A percentile compares a stretch with the other conserved stretches of the same genome.
Evolutionary conservation across 495 filamentous ascomycete species (phyloP).

Genomic region (Lasiosphaeris hirsuta): DNA sequence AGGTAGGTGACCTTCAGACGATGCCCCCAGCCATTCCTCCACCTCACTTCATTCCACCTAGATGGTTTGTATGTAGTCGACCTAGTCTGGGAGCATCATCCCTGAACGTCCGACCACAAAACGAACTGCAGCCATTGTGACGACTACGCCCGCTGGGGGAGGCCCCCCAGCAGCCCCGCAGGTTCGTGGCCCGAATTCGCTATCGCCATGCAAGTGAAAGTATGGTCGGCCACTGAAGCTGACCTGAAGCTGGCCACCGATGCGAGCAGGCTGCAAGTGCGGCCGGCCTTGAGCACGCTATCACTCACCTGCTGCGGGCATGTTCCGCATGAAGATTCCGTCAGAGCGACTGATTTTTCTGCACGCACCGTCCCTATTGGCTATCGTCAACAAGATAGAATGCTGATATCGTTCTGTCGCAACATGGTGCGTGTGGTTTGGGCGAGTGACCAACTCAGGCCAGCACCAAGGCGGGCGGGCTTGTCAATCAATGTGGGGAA

Average conservation of each 20-base stretch:
- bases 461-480: neutral
- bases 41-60: neutral
- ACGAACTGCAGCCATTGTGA: no score
- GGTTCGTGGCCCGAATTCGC: neutral
- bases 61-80: no score
- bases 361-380: constrained; percentile 1
- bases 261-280: neutral
- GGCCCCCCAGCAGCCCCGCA: constrained; percentile 4
- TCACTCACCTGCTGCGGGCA: constrained; percentile 3
- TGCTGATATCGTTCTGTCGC: neutral
- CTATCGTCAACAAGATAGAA: neutral
- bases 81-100: no score
- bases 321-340: constrained; percentile 11
- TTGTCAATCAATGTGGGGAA: constrained; percentile 6
- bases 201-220: neutral
- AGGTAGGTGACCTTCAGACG: neutral
- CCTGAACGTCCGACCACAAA: no score
- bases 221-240: no score
- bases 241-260: neutral
- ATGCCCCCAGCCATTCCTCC: neutral
- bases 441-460: neutral
- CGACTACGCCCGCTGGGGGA: no score
- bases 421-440: neutral
- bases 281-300: neutral
- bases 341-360: constrained; percentile 5